Evolutionary conservation across 75 land plant genomes (phyloP).

Genomic region (Pinus albicaulis): DNA sequence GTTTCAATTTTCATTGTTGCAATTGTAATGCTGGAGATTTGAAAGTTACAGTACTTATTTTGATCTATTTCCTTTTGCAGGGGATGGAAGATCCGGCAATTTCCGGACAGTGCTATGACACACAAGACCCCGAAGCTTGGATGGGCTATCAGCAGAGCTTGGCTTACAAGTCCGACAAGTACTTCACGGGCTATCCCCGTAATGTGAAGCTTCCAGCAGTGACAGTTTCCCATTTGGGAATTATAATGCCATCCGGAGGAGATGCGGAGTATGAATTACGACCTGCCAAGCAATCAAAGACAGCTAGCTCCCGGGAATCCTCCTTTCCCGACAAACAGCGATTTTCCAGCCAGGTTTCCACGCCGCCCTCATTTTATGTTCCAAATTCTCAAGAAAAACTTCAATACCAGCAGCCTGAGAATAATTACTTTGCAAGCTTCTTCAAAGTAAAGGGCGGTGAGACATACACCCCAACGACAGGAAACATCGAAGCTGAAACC

Average conservation of each 20-base stretch:
- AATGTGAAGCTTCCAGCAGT: background rate
- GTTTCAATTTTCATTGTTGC: too few relatives aligned
- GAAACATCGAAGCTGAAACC: background rate
- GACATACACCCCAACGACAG: background rate
- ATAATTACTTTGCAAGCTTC: background rate
- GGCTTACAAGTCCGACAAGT: background rate
- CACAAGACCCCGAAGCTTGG: background rate
- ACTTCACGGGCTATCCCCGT: background rate
- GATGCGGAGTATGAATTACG: background rate
- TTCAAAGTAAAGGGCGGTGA: background rate
- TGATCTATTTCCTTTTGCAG: background rate
- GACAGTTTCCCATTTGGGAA: too few relatives aligned
- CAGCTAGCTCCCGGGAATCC: background rate
- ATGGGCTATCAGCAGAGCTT: background rate
- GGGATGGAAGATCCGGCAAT: background rate
- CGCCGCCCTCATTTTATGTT: background rate
- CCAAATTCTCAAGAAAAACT: background rate
- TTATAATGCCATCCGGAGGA: background rate
- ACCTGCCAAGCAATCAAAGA: background rate
- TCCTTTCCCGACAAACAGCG: background rate
- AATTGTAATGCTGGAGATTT: too few relatives aligned
- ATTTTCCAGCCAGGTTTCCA: conserved; percentile 1
- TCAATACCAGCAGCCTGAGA: background rate
- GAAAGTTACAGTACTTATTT: background rate
- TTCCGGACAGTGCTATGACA: background rate